phyloP scores from a whole-genome alignment of 306 rosid species.

The Vigna unguiculata region DNA sequence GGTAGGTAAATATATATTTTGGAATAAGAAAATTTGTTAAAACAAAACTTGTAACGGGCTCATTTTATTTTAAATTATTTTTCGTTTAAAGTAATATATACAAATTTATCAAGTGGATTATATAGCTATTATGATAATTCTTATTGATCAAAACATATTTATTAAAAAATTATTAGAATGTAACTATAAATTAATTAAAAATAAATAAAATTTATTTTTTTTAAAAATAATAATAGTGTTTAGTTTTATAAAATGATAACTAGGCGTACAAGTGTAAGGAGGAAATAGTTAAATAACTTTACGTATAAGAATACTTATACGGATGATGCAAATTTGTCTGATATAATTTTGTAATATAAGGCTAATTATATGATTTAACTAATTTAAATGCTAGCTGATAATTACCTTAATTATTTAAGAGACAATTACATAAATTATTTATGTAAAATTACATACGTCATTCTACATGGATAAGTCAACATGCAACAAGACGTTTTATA shows the following conservation, averaged over 20 bases:
- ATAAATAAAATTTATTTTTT: background rate
- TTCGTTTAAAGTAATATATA: background rate
- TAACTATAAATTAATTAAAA: background rate
- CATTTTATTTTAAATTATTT: too few relatives aligned
- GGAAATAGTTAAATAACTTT: too few relatives aligned
- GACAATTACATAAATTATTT: background rate
- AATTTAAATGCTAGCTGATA: background rate
- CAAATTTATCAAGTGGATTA: background rate
- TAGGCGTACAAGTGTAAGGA: too few relatives aligned
- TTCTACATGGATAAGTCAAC: background rate
- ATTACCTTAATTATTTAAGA: background rate
- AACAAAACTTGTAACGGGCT: background rate
- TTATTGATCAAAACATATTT: background rate
- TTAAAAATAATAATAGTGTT: background rate
- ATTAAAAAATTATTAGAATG: background rate
- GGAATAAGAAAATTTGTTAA: background rate
- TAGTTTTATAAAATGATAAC: background rate
- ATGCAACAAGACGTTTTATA: background rate
- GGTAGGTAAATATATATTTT: too few relatives aligned
- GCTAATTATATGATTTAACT: background rate
- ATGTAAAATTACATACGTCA: background rate
- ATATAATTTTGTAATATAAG: too few relatives aligned
- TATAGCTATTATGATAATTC: too few relatives aligned
- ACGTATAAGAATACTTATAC: background rate
- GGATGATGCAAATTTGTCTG: background rate